These are phyloP conservation scores for Penicillium sp. DNA, from an alignment of 2,329 filamentous ascomycete species.

Conservation along the genomic window DNA sequence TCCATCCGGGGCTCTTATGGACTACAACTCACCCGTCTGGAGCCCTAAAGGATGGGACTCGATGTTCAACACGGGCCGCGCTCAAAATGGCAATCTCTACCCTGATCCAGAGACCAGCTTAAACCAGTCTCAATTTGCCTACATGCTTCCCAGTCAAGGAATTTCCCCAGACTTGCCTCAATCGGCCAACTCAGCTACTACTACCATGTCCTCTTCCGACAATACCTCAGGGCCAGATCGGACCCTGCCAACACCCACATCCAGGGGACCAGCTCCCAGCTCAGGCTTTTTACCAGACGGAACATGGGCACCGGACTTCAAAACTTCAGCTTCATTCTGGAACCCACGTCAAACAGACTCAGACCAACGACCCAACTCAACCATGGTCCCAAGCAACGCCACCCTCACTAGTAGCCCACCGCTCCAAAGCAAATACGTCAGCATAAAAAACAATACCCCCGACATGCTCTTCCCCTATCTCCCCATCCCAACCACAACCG, in stretches of 20 bases:
- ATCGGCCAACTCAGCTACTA: conserved; percentile 16
- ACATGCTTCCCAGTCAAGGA: conserved; percentile 31
- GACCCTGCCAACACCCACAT: conserved; percentile 35
- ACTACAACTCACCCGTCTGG: conserved; percentile 30
- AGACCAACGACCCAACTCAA: conserved; percentile 10
- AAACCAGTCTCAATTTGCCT: conserved; percentile 28
- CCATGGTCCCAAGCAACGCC: conserved; percentile 19
- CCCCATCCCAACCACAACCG: conserved; percentile 23
- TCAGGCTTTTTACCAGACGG: conserved; percentile 14
- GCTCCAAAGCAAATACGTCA: conserved; percentile 13
- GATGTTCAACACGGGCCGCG: conserved; percentile 21
- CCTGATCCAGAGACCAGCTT: conserved; percentile 31
- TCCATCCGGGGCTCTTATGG: conserved; percentile 29
- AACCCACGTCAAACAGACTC: conserved; percentile 4
- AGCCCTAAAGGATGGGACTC: conserved; percentile 33
- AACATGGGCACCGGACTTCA: conserved; percentile 21
- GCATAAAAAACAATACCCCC: conserved; percentile 20
- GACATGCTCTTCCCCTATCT: conserved; percentile 34
- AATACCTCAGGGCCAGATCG: conserved; percentile 30
- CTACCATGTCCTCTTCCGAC: conserved; percentile 9
- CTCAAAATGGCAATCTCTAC: conserved; percentile 26
- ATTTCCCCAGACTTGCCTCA: conserved; percentile 29
- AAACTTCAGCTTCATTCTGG: conserved; percentile 14
- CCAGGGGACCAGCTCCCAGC: conserved; percentile 21
- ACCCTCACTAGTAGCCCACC: conserved; percentile 21